phyloP scores from a whole-genome alignment of 176 grass and related monocot genomes.

The Phoenix dactylifera region DNA sequence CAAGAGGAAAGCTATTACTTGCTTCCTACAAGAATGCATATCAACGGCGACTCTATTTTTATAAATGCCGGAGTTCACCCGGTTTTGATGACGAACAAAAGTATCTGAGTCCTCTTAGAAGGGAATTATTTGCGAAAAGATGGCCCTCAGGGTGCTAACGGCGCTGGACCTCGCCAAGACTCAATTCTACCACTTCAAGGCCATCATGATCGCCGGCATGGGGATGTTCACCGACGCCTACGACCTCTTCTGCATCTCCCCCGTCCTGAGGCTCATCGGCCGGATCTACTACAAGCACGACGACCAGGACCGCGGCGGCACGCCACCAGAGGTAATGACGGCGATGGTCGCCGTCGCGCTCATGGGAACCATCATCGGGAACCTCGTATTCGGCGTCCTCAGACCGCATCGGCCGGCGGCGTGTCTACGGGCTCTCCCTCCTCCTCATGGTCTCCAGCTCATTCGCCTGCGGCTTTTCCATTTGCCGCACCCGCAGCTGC shows the following conservation, averaged over 20 bases:
- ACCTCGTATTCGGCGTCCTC: slow-evolving; percentile 24
- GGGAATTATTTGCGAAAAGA: not conserved
- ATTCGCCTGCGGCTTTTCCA: slow-evolving; percentile 48
- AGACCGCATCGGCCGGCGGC: slow-evolving; percentile 24
- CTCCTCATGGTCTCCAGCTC: slow-evolving; percentile 44
- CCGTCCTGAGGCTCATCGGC: slow-evolving; percentile 31
- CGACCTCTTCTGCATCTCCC: slow-evolving; percentile 37
- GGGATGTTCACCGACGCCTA: slow-evolving; percentile 41
- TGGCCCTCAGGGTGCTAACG: slow-evolving; percentile 20
- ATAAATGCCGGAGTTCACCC: too few species aligned
- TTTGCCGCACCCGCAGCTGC: slow-evolving; percentile 58
- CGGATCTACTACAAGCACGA: slow-evolving; percentile 23
- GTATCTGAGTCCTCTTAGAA: too few species aligned
- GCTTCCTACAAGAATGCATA: too few species aligned
- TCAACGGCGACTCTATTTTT: too few species aligned
- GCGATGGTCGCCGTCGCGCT: slow-evolving; percentile 18
- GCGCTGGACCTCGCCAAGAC: slow-evolving; percentile 23
- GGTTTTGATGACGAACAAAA: not conserved
- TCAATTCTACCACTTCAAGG: slow-evolving; percentile 45
- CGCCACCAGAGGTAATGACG: slow-evolving; percentile 18
- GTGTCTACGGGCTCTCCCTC: slow-evolving; percentile 28
- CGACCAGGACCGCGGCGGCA: not conserved
- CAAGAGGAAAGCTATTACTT: too few species aligned
- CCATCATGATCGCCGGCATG: slow-evolving; percentile 36
- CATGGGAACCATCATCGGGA: slow-evolving; percentile 20